Percentiles rank a stretch among this genome's conserved stretches.
phyloP scores from a whole-genome alignment of 2,329 filamentous ascomycete genomes.

The Fulvia fulva region DNA sequence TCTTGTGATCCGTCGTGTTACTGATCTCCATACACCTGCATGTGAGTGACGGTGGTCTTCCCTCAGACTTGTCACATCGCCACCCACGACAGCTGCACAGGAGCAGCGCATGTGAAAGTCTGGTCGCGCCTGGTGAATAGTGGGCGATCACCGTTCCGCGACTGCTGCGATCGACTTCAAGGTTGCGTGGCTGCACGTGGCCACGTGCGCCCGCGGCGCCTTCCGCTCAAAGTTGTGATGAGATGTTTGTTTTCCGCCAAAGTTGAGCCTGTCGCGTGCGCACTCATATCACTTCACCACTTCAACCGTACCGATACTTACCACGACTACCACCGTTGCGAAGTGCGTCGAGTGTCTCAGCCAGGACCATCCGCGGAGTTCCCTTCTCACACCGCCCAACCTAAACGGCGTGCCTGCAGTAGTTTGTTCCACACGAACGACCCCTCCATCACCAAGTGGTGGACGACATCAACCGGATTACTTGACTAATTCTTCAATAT shows the following conservation, averaged over 20 bases:
- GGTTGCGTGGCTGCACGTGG: not conserved
- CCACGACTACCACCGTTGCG: not conserved
- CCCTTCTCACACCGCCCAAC: not conserved
- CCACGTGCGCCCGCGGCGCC: not conserved
- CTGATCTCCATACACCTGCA: not conserved
- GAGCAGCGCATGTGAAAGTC: not conserved
- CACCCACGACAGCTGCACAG: too few species aligned
- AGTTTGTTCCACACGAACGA: not conserved
- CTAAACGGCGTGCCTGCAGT: slow-evolving; percentile 2
- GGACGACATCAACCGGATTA: not conserved
- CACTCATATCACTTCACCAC: not conserved
- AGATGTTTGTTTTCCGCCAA: not conserved
- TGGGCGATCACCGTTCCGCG: not conserved
- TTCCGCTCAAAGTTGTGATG: not conserved
- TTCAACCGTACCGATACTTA: not conserved
- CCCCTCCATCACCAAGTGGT: not conserved
- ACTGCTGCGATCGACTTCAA: not conserved
- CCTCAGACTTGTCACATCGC: not conserved
- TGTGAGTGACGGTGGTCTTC: not conserved
- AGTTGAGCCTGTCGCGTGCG: not conserved
- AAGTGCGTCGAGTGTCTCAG: not conserved
- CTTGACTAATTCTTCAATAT: not conserved
- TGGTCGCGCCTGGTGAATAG: not conserved
- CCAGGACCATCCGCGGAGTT: not conserved
- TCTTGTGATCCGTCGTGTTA: not conserved